These are phyloP conservation scores for Amauroascus niger DNA, from an alignment of 2,329 filamentous ascomycete species.

Conservation along the genomic window DNA sequence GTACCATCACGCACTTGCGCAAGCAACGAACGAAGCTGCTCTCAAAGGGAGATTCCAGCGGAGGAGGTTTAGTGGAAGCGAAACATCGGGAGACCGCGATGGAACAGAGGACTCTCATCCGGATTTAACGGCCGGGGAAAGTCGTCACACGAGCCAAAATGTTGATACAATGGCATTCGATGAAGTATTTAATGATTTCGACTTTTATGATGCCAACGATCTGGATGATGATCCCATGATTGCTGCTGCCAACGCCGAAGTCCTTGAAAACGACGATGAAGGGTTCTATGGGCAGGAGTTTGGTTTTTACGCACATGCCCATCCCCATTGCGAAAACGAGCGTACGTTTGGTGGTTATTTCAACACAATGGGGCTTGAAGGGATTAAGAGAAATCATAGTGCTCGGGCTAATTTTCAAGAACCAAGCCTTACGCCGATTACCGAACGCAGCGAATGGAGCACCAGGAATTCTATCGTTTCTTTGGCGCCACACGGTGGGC, in stretches of 20 bases:
- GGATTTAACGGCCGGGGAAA: slow-evolving; percentile 43
- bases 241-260: slow-evolving; percentile 88
- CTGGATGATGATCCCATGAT: slow-evolving; percentile 85
- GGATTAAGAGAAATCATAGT: slow-evolving; percentile 55
- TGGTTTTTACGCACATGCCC: slow-evolving; percentile 68
- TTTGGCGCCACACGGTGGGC: slow-evolving; percentile 46
- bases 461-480: slow-evolving; percentile 87
- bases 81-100: slow-evolving; percentile 27
- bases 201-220: slow-evolving; percentile 54
- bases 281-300: slow-evolving; percentile 96
- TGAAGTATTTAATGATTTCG: slow-evolving; percentile 36
- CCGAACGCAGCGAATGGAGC: slow-evolving; percentile 89
- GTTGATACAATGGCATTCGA: slow-evolving; percentile 33
- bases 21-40: slow-evolving; percentile 67
- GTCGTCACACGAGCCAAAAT: slow-evolving; percentile 38
- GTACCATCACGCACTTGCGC: slow-evolving; percentile 76
- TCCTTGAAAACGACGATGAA: slow-evolving; percentile 80
- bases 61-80: slow-evolving; percentile 47
- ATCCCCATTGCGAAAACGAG: slow-evolving; percentile 43
- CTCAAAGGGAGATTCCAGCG: slow-evolving; percentile 65
- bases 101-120: slow-evolving; percentile 35
- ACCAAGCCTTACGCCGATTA: slow-evolving; percentile 91
- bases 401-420: slow-evolving; percentile 68
- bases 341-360: slow-evolving; percentile 83
- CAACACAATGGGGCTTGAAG: slow-evolving; percentile 59